Base-by-base conservation (phyloP, 2,329 filamentous ascomycete species). In the Diaporthe helianthi region DNA sequence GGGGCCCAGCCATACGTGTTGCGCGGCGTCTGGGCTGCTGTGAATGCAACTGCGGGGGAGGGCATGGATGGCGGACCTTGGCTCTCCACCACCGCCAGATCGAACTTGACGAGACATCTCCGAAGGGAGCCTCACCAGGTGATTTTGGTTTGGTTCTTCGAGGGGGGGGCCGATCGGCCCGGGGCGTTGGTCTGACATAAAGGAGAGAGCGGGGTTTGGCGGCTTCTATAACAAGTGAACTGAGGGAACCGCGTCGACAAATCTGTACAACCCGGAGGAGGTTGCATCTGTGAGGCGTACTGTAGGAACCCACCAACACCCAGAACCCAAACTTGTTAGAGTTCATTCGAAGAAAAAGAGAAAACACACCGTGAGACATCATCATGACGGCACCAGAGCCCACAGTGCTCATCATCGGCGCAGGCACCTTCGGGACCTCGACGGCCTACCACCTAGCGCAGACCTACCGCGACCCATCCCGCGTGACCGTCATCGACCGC, bases 371-470 rank as follows among this genome's bases (percentile, higher is more conserved):
- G 49, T 31, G 6, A 33, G 10, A 7, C n/a, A 15, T 4, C 29
- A 19, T n/a, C 29, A 63, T 63, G 29, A 47, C 61, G 46, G n/a
- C n/a, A n/a, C n/a, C n/a, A n/a, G 66, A 68, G 54, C 54, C 54
- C 3, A 68, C 54, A 10, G 46, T 68, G 31, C 66, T 68, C 66
- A 68, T 68, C 5, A 63, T 68, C 46, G 66, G 66, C 47, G 66
- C 52, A 8, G 66, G 66, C 22, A 68, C 66, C 22, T 68, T 68
- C 66, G 66, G 66, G 24, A 60, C 58, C 13, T 61, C 54, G 44
- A 68, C 66, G 4, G 66, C 66, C 24, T 68, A 68, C 46, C 66
- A 68, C 66, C 36, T 68, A 2, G 66, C 66, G 6, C 66, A 68
- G 26, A 24, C 54, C 24, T 63, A 68, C 66, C 2, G 12, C 19